phyloP scores from a whole-genome alignment of 805 yeast species.

The Lipomyces yamadae region DNA sequence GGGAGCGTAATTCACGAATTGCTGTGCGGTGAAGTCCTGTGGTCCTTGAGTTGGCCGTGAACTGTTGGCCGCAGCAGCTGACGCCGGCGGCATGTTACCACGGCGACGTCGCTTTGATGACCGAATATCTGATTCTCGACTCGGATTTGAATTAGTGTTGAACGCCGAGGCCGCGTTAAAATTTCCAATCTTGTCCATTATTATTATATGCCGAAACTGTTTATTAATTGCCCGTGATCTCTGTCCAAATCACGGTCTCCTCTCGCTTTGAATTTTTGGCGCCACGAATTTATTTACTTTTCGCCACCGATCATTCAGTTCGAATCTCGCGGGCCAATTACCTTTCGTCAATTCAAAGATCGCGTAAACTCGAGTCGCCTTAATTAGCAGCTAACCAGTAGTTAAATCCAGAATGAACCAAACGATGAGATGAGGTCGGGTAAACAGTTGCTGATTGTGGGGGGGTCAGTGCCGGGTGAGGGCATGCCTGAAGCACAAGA shows the following conservation, averaged over 20 bases:
- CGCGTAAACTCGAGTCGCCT: background rate
- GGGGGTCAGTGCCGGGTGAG: background rate
- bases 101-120: constrained; percentile 25
- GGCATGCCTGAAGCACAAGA: background rate
- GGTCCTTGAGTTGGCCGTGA: background rate
- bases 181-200: constrained; percentile 27
- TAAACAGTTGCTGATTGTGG: constrained; percentile 1
- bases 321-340: background rate
- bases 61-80: background rate
- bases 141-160: constrained; percentile 15
- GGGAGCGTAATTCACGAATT: constrained; percentile 9
- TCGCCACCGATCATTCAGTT: background rate
- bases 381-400: background rate
- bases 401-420: background rate
- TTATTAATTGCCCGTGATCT: background rate
- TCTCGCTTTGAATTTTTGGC: too few species aligned
- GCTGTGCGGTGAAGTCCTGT: constrained; percentile 4
- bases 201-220: background rate
- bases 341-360: background rate
- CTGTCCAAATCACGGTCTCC: too few species aligned
- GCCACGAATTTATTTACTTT: background rate
- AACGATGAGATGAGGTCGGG: constrained; percentile 2
- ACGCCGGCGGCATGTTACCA: background rate
- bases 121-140: constrained; percentile 27
- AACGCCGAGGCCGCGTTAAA: constrained; percentile 32